Evolutionary conservation across 805 yeast species (phyloP).

Genomic region (Candida chilensis): DNA sequence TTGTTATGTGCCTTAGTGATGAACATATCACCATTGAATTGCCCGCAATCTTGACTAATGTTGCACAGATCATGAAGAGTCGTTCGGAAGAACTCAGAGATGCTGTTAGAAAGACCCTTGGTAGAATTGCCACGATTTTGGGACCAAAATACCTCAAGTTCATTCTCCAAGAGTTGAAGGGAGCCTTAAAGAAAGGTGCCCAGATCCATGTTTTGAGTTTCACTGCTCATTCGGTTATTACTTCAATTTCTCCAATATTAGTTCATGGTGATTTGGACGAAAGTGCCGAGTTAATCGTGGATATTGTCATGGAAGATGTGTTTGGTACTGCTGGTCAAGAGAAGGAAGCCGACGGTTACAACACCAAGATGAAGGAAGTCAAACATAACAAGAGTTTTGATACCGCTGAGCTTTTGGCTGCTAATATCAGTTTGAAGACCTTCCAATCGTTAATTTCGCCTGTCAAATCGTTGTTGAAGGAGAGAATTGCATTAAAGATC

Average conservation of each 20-base stretch:
- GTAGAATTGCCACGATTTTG: slow-evolving; percentile 50
- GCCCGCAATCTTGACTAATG: slow-evolving; percentile 75
- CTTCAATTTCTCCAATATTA: slow-evolving; percentile 36
- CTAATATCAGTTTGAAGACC: slow-evolving; percentile 46
- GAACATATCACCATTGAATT: slow-evolving; percentile 48
- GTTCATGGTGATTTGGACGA: slow-evolving; percentile 71
- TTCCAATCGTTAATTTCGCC: slow-evolving; percentile 62
- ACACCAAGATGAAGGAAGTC: slow-evolving; percentile 80
- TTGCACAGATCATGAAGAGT: slow-evolving; percentile 85
- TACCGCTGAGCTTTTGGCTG: slow-evolving; percentile 69
- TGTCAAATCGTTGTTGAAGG: slow-evolving; percentile 49
- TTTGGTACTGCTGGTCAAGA: slow-evolving; percentile 92
- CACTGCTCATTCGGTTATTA: slow-evolving; percentile 70
- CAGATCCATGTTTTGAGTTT: slow-evolving; percentile 89
- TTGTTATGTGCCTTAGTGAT: slow-evolving; percentile 52
- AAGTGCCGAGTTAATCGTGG: slow-evolving; percentile 48
- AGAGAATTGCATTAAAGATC: slow-evolving; percentile 55
- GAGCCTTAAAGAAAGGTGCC: slow-evolving; percentile 81
- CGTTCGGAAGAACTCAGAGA: slow-evolving; percentile 86
- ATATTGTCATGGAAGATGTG: slow-evolving; percentile 80
- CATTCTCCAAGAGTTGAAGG: slow-evolving; percentile 65
- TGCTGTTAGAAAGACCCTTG: slow-evolving; percentile 67
- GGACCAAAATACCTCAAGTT: slow-evolving; percentile 73
- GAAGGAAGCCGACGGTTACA: slow-evolving; percentile 90
- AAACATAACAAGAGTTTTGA: slow-evolving; percentile 85